Conservation (phyloP, 495 filamentous ascomycete genomes). For the Saxispiralis lemnorum region DNA sequence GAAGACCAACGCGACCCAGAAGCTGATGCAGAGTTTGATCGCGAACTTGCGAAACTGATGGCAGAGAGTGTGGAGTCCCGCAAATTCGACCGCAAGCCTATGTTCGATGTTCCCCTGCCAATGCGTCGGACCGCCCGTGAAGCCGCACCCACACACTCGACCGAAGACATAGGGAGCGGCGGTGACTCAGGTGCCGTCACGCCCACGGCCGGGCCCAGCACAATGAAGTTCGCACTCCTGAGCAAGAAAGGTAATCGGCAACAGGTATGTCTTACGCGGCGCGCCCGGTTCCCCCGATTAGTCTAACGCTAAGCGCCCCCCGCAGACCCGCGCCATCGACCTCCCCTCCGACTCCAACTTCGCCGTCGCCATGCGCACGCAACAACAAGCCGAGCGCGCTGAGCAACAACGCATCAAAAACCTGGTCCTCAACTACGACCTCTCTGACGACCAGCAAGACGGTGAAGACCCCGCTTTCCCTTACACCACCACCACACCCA, state of each 20-base stretch:
- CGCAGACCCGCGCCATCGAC: conserved; percentile 79
- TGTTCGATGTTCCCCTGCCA: conserved; percentile 86
- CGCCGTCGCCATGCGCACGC: conserved; percentile 84
- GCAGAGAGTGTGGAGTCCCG: conserved; percentile 84
- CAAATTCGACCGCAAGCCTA: conserved; percentile 80
- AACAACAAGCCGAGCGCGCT: conserved; percentile 84
- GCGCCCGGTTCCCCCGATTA: too few relatives aligned
- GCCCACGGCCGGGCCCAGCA: conserved; percentile 28
- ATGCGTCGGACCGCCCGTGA: conserved; percentile 60
- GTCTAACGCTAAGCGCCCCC: neutral
- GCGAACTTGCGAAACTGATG: conserved; percentile 98
- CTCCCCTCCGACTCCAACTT: conserved; percentile 88
- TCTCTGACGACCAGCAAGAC: conserved; percentile 55
- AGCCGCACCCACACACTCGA: neutral
- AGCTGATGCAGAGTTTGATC: conserved; percentile 90
- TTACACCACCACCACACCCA: conserved; percentile 8
- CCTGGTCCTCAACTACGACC: conserved; percentile 88
- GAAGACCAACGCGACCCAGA: conserved; percentile 87
- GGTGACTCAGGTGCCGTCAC: conserved; percentile 25
- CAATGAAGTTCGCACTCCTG: conserved; percentile 88
- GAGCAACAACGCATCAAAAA: conserved; percentile 98
- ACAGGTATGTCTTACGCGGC: too few relatives aligned
- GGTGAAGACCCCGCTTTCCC: conserved; percentile 43
- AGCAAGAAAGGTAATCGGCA: conserved; percentile 93
- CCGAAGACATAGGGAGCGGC: conserved; percentile 30